phyloP scores from a whole-genome alignment of 2,329 filamentous ascomycete species.

The Fusarium continuum region DNA sequence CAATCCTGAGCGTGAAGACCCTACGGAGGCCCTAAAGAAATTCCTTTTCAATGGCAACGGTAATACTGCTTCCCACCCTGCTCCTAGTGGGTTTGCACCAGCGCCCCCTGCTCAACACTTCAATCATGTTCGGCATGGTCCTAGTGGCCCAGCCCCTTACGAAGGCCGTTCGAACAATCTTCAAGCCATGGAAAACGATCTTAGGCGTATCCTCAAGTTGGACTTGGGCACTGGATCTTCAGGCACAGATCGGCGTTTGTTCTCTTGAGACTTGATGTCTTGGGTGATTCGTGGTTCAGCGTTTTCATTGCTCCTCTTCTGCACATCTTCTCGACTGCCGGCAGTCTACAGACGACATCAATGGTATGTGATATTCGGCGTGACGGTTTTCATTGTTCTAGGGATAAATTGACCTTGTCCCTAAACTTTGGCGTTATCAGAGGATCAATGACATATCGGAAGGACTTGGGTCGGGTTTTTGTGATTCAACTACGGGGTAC shows the following conservation, averaged over 20 bases:
- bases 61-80: conserved; percentile 23
- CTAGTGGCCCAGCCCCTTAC: conserved; percentile 10
- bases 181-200: conserved; percentile 61
- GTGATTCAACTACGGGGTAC: conserved; percentile 30
- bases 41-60: conserved; percentile 60
- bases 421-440: conserved; percentile 38
- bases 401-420: conserved; percentile 19
- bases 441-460: conserved; percentile 31
- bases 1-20: conserved; percentile 42
- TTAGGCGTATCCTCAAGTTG: conserved; percentile 63
- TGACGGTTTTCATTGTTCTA: conserved; percentile 19
- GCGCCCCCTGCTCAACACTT: conserved; percentile 25
- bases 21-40: conserved; percentile 63
- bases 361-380: conserved; percentile 32
- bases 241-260: conserved; percentile 36
- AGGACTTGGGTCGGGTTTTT: conserved; percentile 32
- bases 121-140: conserved; percentile 6
- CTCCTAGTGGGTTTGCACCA: conserved; percentile 33
- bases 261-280: conserved; percentile 35
- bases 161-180: conserved; percentile 45
- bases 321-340: conserved; percentile 39
- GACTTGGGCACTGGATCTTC: conserved; percentile 44
- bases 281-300: conserved; percentile 28
- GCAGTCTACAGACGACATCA: conserved; percentile 33
- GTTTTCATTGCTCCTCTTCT: conserved; percentile 34